Base-by-base conservation (phyloP, 176 grass and related monocot species). In the Musa troglodytarum region DNA sequence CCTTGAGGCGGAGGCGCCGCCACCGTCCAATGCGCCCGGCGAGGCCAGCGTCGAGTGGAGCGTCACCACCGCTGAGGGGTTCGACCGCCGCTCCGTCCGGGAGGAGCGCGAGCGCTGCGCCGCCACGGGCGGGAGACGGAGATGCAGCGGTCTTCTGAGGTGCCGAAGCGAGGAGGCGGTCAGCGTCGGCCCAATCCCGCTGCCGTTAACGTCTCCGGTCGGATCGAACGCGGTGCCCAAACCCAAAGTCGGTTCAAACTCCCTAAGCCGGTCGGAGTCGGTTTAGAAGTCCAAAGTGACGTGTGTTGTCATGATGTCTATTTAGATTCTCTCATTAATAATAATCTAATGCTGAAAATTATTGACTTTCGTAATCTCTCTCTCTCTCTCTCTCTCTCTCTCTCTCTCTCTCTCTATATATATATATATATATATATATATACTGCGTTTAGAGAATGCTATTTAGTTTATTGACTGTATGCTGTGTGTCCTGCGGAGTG, bases 21-120 rank as follows among this genome's bases (percentile, higher is more conserved):
- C 74, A 83, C 14, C 34, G 72, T 76, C 52, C 71, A 76, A 80
- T 50, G 61, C 79, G 0, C 79, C 79, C 43, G 82, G 84, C 72
- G 79, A 82, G 67, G 79, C 54, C 43, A 86, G 75, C 69, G 61
- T 82, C 65, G 67, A 81, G 53, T 81, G 84, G 84, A 86, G 84
- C 15, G 84, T 86, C 74, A 82, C 75, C 21, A 86, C 79, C 10
- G 84, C 68, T 11, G 84, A 82, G 53, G 76, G 82, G 2, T 82
- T 86, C 77, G 79, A 86, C 65, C 73, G 79, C 24, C 52, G 84
- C 29, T 75, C 50, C n/a, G 21, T 68, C 65, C 69, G 75, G 59
- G 77, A 49, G 24, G 76, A 84, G 49, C 56, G 12, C 49, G 66
- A 24, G 21, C 61, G 76, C 29, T 22, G 58, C 28, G 58, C 71